These are phyloP conservation scores for Eucalyptus tenuipes DNA, from an alignment of 345 rosid genomes.

Conservation along the genomic window DNA sequence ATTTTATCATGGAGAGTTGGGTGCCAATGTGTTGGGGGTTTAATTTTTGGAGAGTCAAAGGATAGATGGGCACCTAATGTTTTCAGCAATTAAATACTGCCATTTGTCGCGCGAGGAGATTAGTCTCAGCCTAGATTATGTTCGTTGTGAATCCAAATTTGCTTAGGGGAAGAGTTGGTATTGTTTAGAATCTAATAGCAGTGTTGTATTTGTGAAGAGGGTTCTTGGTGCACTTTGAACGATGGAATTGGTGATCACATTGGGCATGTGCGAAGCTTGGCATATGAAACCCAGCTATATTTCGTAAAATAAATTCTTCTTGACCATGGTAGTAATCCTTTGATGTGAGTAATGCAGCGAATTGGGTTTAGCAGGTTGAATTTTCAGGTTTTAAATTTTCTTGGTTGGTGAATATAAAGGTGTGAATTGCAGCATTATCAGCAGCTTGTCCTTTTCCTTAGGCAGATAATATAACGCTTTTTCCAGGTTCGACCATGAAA, in stretches of 20 bases:
- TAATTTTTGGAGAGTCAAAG: not conserved
- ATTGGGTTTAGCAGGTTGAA: not conserved
- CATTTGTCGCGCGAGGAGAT: not conserved
- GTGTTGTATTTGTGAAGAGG: not conserved
- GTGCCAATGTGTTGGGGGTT: too few relatives aligned
- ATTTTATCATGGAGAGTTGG: not conserved
- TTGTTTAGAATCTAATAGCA: not conserved
- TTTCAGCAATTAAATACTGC: not conserved
- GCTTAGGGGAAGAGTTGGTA: not conserved
- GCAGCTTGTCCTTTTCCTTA: not conserved
- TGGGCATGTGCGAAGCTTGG: not conserved
- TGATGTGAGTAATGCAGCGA: not conserved
- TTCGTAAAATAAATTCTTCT: too few relatives aligned
- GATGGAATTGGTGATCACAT: not conserved
- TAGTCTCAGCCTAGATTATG: not conserved
- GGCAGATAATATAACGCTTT: not conserved
- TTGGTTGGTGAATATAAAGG: not conserved
- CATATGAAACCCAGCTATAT: not conserved
- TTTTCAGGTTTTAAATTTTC: not conserved
- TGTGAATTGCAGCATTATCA: not conserved
- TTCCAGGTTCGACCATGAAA: not conserved
- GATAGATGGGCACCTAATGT: not conserved
- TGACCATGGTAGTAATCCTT: not conserved
- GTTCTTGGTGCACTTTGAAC: not conserved
- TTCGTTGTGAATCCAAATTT: not conserved